Evolutionary conservation across 108 stramenopile genomes (phyloP).

Genomic region (Aureococcus anophagefferens): DNA sequence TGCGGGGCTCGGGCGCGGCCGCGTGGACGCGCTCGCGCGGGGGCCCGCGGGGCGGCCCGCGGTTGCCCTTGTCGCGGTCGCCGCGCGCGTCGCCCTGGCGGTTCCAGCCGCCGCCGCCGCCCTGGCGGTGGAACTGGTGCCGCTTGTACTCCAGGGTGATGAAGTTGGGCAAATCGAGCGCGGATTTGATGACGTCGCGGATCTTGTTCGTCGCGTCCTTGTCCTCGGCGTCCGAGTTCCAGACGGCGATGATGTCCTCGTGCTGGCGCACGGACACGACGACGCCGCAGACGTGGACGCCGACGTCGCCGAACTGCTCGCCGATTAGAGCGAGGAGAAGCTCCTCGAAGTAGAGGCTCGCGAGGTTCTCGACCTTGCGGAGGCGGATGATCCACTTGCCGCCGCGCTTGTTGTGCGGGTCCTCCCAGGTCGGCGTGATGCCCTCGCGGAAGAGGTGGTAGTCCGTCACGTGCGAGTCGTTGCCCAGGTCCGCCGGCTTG

Average conservation of each 20-base stretch:
- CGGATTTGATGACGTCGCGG: constrained; percentile 65
- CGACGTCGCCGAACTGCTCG: constrained; percentile 76
- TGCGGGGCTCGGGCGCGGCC: no score
- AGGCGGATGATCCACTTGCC: constrained; percentile 90
- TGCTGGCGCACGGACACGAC: constrained; percentile 76
- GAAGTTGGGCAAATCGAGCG: constrained; percentile 64
- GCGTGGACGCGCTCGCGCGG: no score
- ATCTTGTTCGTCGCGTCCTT: constrained; percentile 59
- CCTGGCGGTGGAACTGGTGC: not conserved
- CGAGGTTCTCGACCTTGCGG: constrained; percentile 52
- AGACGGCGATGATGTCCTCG: constrained; percentile 88
- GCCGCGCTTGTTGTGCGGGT: constrained; percentile 68
- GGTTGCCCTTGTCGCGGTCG: no score
- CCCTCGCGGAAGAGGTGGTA: constrained; percentile 87
- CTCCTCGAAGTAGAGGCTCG: constrained; percentile 84
- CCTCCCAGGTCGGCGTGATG: constrained; percentile 96
- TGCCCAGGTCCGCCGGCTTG: constrained; percentile 66
- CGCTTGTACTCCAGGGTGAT: constrained; percentile 47
- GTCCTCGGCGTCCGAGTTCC: constrained; percentile 73
- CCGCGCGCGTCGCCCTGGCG: no score
- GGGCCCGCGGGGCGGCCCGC: no score
- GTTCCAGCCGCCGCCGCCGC: no score
- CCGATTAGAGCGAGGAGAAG: constrained; percentile 83
- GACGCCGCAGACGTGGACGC: constrained; percentile 66
- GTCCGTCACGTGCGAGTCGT: constrained; percentile 44